Conservation (phyloP, 2,329 filamentous ascomycete species). For the Biscogniauxia marginata region DNA sequence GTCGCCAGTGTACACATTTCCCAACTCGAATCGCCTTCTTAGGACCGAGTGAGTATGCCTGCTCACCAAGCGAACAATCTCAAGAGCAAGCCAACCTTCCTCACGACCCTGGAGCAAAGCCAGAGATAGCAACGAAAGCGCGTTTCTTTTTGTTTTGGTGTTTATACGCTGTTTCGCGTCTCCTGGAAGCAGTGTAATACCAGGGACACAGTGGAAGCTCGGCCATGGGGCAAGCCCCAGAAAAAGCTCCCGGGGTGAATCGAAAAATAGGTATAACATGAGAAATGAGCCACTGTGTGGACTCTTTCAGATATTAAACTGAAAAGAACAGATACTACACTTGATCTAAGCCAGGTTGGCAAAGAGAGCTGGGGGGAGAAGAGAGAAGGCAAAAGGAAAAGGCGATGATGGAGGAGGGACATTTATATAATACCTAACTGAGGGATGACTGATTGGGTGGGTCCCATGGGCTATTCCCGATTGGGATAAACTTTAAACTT, state of each 20-base stretch:
- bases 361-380: slow-evolving; percentile 10
- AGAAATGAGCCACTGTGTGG: slow-evolving; percentile 9
- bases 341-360: slow-evolving; percentile 22
- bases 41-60: too few species aligned
- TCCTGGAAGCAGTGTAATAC: too few species aligned
- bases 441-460: too few species aligned
- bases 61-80: background rate
- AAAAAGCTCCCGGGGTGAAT: too few species aligned
- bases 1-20: too few species aligned
- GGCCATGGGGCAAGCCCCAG: too few species aligned
- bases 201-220: slow-evolving; percentile 15
- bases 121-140: slow-evolving; percentile 18
- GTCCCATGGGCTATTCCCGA: too few species aligned
- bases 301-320: slow-evolving; percentile 19
- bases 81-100: slow-evolving; percentile 4
- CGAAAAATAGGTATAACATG: slow-evolving; percentile 16
- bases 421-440: too few species aligned
- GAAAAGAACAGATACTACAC: slow-evolving; percentile 22
- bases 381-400: slow-evolving; percentile 6
- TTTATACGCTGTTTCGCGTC: too few species aligned
- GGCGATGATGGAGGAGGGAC: background rate
- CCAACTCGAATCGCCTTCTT: too few species aligned
- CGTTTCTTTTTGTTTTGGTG: too few species aligned
- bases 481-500: too few species aligned
- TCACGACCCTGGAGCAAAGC: slow-evolving; percentile 12